phyloP scores from a whole-genome alignment of 2,329 filamentous ascomycete genomes.

The Arachnopeziza araneosa region DNA sequence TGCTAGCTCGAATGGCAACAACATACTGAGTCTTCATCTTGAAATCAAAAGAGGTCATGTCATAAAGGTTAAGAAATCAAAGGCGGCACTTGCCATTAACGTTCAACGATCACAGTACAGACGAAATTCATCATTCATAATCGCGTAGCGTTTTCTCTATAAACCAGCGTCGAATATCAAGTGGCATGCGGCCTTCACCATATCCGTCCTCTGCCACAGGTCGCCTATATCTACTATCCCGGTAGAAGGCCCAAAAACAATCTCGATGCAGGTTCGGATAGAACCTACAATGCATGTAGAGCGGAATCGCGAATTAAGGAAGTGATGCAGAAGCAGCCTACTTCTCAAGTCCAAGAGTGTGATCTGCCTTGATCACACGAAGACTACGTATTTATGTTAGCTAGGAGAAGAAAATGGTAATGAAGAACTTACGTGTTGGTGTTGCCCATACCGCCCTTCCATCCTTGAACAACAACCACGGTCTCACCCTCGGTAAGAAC shows the following conservation, averaged over 20 bases:
- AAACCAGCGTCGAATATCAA: not conserved
- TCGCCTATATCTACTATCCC: not conserved
- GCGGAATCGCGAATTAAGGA: not conserved
- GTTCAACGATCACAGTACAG: too few species aligned
- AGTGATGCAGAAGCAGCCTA: not conserved
- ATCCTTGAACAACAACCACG: constrained; percentile 81
- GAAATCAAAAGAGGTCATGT: too few species aligned
- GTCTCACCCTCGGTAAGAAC: constrained; percentile 67
- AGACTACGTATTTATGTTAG: constrained; percentile 1
- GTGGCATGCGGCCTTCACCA: too few species aligned
- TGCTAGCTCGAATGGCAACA: too few species aligned
- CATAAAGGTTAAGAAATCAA: too few species aligned
- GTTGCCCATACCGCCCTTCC: constrained; percentile 87
- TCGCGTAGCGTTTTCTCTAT: not conserved
- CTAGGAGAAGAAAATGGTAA: not conserved
- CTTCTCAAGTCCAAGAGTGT: not conserved
- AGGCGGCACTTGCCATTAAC: too few species aligned
- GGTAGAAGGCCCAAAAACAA: not conserved
- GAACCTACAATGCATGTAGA: not conserved
- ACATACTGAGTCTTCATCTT: too few species aligned
- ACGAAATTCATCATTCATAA: not conserved
- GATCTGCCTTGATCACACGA: constrained; percentile 7
- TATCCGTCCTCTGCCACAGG: not conserved
- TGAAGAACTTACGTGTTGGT: constrained; percentile 59
- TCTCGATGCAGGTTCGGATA: not conserved